A percentile compares a stretch with the other conserved stretches of the same genome.
These are phyloP conservation scores for carrot (Daucus carota) DNA, from an alignment of 129 eudicot species.

Conservation along the genomic window DH1_v3.0 NC_030388.2:19926501-19927000, in stretches of 20 bases:
- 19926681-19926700: constrained; percentile 97
- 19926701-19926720: constrained; percentile 87
- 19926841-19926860: constrained; percentile 92
- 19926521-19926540: constrained; percentile 92
- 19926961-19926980: constrained; percentile 79
- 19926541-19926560: constrained; percentile 83
- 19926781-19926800: constrained; percentile 88
- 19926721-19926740: constrained; percentile 73
- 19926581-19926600: constrained; percentile 33
- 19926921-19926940: constrained; percentile 76
- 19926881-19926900: constrained; percentile 79
- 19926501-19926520: constrained; percentile 95
- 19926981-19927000: constrained; percentile 87
- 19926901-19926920: constrained; percentile 86
- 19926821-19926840: constrained; percentile 88
- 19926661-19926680: constrained; percentile 87
- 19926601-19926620: constrained; percentile 56
- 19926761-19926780: constrained; percentile 72
- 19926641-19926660: constrained; percentile 61
- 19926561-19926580: constrained; percentile 34
- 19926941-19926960: constrained; percentile 52
- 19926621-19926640: constrained; percentile 61
- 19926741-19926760: constrained; percentile 81
- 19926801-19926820: constrained; percentile 96
- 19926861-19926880: constrained; percentile 69